Base-by-base conservation (phyloP, 441 rosid species). In the California macrophylla region DNA sequence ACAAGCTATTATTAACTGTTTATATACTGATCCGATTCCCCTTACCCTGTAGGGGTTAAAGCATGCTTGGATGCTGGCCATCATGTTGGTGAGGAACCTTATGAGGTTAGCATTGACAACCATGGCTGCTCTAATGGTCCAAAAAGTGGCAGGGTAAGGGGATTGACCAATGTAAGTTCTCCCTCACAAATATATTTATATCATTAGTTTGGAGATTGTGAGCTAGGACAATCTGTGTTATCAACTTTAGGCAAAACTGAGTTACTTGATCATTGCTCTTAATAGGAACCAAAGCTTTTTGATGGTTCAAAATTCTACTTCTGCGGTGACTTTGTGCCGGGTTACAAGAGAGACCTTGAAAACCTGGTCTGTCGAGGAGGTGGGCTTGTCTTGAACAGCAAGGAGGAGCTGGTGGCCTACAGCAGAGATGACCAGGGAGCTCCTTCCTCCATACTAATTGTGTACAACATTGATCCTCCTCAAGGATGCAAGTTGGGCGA, bases 231-330 rank as follows among this genome's bases (percentile, higher is more conserved):
- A 30, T 30, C 6, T 30, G 34, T 4, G 34, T 30, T 30, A 30
- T 0, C 34, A 30, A 30, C 5, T 30, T 30, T 30, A 30, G 4
- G 4, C 7, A 3, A 32, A 32, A 32, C 36, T 32, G 36, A 2
- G 7, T 32, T 32, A 9, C 38, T 64, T 30, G 12, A 25, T 24
- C 15, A 5, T 12, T 38, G 47, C 47, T 42, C 34, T 73, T 73
- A 6, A 69, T 79, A 92, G 98, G 87, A 72, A 34, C 84, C 91
- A 10, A 93, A 89, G 66, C 95, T 93, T 76, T 89, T 93, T 76
- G 71, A 74, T 23, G 85, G 91, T 70, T 72, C 87, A 47, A 76
- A 68, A 60, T 89, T 90, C 77, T 86, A 82, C 72, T 85, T 92
- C 72, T 42, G 38, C 38, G 91, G 96, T 16, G 89, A 85, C 21